phyloP scores from a whole-genome alignment of 169 alveolate genomes.

The Amoebophrya sp. region DNA sequence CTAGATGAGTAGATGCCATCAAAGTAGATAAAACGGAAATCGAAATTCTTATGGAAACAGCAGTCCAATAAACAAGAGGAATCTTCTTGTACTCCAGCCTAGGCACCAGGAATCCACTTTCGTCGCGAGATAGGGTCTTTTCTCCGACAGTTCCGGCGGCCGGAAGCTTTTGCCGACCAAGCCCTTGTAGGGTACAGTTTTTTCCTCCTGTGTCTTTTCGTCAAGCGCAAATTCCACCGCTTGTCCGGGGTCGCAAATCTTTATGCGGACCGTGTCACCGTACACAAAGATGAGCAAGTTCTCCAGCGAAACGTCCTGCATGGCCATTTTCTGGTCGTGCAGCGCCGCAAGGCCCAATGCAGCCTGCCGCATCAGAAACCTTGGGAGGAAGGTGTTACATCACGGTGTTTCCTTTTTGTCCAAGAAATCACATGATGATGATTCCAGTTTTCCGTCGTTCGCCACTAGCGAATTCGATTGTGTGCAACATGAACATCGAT shows the following conservation, averaged over 20 bases:
- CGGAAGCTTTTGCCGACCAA: constrained; percentile 51
- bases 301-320: constrained; percentile 39
- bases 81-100: constrained; percentile 56
- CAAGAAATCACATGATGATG: too few species aligned
- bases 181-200: constrained; percentile 34
- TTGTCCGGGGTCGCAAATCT: constrained; percentile 38
- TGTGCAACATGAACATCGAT: too few species aligned
- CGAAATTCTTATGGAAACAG: background rate
- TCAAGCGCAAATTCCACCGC: background rate
- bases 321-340: constrained; percentile 17
- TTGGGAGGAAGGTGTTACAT: background rate
- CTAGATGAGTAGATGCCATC: too few species aligned
- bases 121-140: constrained; percentile 47
- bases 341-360: background rate
- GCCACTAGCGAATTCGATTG: too few species aligned
- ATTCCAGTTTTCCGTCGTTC: too few species aligned
- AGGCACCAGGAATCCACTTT: constrained; percentile 54
- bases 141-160: constrained; percentile 49
- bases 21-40: background rate
- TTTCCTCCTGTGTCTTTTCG: background rate
- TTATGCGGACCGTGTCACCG: background rate
- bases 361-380: background rate
- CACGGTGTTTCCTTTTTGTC: too few species aligned
- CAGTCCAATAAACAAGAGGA: too few species aligned
- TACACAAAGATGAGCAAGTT: constrained; percentile 27